These are phyloP conservation scores for Holtermanniella nyarrowii DNA, from an alignment of 768 basidiomycete genomes.

Conservation along the genomic window DNA sequence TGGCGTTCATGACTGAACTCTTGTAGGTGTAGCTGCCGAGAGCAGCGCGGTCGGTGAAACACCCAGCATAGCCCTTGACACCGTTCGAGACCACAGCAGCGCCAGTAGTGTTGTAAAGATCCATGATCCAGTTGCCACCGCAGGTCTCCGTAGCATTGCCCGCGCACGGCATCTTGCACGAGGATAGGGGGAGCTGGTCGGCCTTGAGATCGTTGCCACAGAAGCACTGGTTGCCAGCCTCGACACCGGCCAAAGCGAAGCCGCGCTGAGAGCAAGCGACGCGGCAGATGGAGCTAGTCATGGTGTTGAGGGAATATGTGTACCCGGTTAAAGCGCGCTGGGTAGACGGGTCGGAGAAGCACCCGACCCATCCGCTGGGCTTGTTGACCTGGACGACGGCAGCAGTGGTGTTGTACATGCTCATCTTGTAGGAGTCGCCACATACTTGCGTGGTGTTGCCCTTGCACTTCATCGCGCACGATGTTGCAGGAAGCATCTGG, in stretches of 20 bases:
- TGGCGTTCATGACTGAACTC: conserved; percentile 10
- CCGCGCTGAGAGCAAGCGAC: conserved; percentile 2
- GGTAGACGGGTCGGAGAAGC: conserved; percentile 13
- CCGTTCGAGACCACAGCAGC: not conserved
- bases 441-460: conserved; percentile 2
- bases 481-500: not conserved
- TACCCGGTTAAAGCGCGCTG: conserved; percentile 7
- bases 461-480: not conserved
- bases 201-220: conserved; percentile 18
- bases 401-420: not conserved
- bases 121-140: conserved; percentile 11
- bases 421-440: not conserved
- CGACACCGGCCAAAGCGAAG: conserved; percentile 10
- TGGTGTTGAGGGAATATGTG: not conserved
- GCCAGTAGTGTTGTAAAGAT: conserved; percentile 18
- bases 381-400: not conserved
- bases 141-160: conserved; percentile 19
- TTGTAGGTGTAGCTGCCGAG: conserved; percentile 8
- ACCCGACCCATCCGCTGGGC: conserved; percentile 13
- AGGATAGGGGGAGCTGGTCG: conserved; percentile 3
- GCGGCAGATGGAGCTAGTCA: conserved; percentile 1
- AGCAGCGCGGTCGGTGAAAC: conserved; percentile 15
- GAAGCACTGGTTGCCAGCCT: conserved; percentile 15
- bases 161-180: conserved; percentile 12
- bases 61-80: conserved; percentile 16